Base-by-base conservation (phyloP, 140 eudicot species). In the Bidens hawaiensis region DNA sequence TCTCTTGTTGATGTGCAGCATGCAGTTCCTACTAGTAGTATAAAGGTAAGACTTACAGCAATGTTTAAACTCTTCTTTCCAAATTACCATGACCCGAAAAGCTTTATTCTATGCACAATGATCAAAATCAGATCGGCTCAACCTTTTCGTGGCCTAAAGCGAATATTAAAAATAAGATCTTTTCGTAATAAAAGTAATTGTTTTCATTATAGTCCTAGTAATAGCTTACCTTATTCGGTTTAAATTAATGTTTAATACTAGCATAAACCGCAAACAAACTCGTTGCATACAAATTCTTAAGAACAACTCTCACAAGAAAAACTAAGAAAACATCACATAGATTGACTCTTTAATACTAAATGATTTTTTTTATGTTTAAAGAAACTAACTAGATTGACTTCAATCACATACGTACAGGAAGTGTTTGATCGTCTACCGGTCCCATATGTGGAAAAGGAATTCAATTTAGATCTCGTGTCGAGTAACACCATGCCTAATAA, bases 1-100 rank as follows among this genome's bases (percentile, higher is more conserved):
- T 71, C 31, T 68, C 72, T 83, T 76, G 61, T 76, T 55, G 14
- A 41, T 81, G 49, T 66, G 83, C 96, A 87, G 96, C 48, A 30
- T 25, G 77, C 68, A 55, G 75, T 42, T 26, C 81, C 83, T 14
- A 40, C 81, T n/a, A 70, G 48, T n/a, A 73, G 25, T 73, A 48
- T 84, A 31, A 76, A 87, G 96, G 96, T 87, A 57, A 77, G 85
- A 41, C 21, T 75, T 76, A 62, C 17, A 48, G 16, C 22, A 7
- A 42, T 75, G 17, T 23, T n/a, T 21, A 45, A 58, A 22, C 12
- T 23, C 56, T 50, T 62, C 19, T 41, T 26, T 41, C 6, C 5
- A 26, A 62, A 46, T 45, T 16, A 43, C 18, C 8, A 28, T 45
- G 5, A 43, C 26, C 26, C 8, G 42, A 34, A 34, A 34, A 34